These are phyloP conservation scores for Panaeolus papilionaceus DNA, from an alignment of 768 basidiomycete species.

Conservation along the genomic window DNA sequence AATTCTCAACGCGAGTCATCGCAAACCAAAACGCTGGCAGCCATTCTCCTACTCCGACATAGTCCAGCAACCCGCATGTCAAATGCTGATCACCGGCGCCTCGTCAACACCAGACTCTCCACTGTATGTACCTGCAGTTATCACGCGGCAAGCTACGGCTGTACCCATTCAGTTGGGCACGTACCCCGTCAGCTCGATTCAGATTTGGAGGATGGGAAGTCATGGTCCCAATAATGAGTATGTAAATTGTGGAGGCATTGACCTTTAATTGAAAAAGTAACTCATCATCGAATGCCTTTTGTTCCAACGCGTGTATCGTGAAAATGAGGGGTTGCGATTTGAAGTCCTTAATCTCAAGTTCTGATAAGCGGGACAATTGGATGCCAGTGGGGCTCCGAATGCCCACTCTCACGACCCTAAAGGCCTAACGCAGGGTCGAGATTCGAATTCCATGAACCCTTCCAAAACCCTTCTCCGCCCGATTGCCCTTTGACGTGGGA, in stretches of 20 bases:
- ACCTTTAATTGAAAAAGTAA: slow-evolving; percentile 20
- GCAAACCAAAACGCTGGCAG: slow-evolving; percentile 39
- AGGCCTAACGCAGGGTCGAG: slow-evolving; percentile 39
- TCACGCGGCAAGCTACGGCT: slow-evolving; percentile 1
- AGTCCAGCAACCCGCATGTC: neutral
- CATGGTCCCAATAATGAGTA: slow-evolving; percentile 68
- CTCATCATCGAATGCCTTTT: neutral
- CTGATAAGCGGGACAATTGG: no score
- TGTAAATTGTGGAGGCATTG: slow-evolving; percentile 49
- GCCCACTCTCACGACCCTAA: slow-evolving; percentile 9
- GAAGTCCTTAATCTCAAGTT: neutral
- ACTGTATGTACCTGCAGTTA: neutral
- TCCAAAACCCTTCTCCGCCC: neutral
- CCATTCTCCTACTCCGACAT: slow-evolving; percentile 49
- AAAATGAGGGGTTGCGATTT: neutral
- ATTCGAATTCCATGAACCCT: neutral
- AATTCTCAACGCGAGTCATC: slow-evolving; percentile 53
- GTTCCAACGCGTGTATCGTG: neutral
- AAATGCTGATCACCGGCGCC: neutral
- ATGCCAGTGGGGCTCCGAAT: no score
- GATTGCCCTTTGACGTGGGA: slow-evolving; percentile 3
- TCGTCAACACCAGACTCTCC: neutral
- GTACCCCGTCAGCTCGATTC: slow-evolving; percentile 60
- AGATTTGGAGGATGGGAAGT: slow-evolving; percentile 78
- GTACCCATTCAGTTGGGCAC: slow-evolving; percentile 52